Conservation (phyloP, 2,329 filamentous ascomycete species). For the Plenodomus biglobosus region DNA sequence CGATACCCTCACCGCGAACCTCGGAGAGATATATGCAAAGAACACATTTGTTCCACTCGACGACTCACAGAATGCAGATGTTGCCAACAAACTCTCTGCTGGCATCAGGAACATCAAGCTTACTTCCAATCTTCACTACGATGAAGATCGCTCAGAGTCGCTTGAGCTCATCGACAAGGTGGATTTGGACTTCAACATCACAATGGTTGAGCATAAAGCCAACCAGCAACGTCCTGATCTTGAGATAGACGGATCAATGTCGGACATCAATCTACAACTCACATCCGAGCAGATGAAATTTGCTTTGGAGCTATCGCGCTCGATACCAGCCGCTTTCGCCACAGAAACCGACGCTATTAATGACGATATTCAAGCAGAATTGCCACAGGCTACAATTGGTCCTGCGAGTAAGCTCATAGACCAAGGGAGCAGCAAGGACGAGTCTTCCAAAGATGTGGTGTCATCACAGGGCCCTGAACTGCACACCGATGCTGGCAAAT, state of each 20-base stretch:
- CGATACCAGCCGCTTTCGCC: slow-evolving; percentile 84
- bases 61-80: slow-evolving; percentile 69
- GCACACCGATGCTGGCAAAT: slow-evolving; percentile 67
- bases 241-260: slow-evolving; percentile 89
- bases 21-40: slow-evolving; percentile 96
- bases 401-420: slow-evolving; percentile 50
- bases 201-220: slow-evolving; percentile 81
- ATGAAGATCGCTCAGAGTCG: slow-evolving; percentile 72
- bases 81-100: slow-evolving; percentile 85
- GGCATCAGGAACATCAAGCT: slow-evolving; percentile 91
- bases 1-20: slow-evolving; percentile 85
- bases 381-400: slow-evolving; percentile 60
- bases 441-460: slow-evolving; percentile 54
- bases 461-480: slow-evolving; percentile 64
- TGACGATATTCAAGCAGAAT: slow-evolving; percentile 72
- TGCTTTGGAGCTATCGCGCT: slow-evolving; percentile 80
- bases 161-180: slow-evolving; percentile 97
- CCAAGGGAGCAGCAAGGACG: slow-evolving; percentile 36
- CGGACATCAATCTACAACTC: slow-evolving; percentile 84
- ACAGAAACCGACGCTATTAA: slow-evolving; percentile 68
- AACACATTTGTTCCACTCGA: slow-evolving; percentile 88
- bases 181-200: slow-evolving; percentile 89
- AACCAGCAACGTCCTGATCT: slow-evolving; percentile 82
- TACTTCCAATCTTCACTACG: slow-evolving; percentile 85
- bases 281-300: slow-evolving; percentile 92